Evolutionary conservation across 2,329 filamentous ascomycete species (phyloP), one percentile per base, ranked within the genome.

Genomic region (Trichoderma breve): DNA sequence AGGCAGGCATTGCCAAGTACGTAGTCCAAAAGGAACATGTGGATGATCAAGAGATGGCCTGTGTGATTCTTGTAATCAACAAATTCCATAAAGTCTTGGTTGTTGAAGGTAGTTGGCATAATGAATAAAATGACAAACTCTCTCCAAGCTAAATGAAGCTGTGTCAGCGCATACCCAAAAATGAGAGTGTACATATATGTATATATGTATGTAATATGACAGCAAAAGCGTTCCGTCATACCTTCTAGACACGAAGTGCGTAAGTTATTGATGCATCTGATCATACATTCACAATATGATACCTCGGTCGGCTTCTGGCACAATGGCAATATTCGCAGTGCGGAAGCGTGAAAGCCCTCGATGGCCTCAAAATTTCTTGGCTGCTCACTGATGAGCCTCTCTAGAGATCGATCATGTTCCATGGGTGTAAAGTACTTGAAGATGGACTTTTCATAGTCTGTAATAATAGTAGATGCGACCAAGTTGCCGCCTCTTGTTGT

Each of bases 11-110:
- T 71, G 7, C 72, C 72, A 3, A 80, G 70, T 0, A 78, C 58
- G 53, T 80, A 79, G 26, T 80, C 78, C 3, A 80, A 66, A 2
- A 84, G 75, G 21, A 82, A 79, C 73, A 80, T 80, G 73, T 83
- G 81, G 6, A 82, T 78, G 26, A 82, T 74, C 1, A 83, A 75
- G 1, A 83, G 74, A 66, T 82, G 80, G 2, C 78, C 78, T 1
- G 74, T 67, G 65, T 78, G 74, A 70, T 81, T 82, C 5, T 74
- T 74, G 0, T 78, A 73, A 36, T 80, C 72, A 7, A 76, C 75
- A 28, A 83, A 81, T 1, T 75, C 66, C 18, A 73, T 68, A 36
- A 81, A 83, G 1, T 81, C 80, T 9, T 80, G 78, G 18, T 79
- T 78, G 12, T 73, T 71, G n/a, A 75, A 73, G 1, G 30, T 63